These are phyloP conservation scores for Paraconiothyrium sp. DNA, from an alignment of 2,329 filamentous ascomycete species.

Conservation along the genomic window DNA sequence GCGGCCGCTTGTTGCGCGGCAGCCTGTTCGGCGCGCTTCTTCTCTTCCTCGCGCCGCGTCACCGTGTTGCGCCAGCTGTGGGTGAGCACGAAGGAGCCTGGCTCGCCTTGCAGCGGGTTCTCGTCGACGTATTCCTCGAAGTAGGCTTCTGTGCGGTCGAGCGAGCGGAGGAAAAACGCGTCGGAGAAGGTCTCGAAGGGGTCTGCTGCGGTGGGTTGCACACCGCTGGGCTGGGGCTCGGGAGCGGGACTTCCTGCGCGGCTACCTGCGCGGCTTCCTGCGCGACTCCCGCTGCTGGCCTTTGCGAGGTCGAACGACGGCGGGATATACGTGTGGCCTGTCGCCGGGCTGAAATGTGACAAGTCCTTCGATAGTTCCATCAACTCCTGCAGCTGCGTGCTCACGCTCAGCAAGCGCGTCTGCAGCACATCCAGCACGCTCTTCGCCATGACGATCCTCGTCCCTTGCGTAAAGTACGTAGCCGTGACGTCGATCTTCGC, in stretches of 20 bases:
- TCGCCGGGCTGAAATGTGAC: slow-evolving; percentile 66
- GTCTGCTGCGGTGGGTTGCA: slow-evolving; percentile 28
- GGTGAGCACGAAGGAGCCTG: slow-evolving; percentile 67
- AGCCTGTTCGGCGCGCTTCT: slow-evolving; percentile 24
- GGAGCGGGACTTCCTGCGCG: slow-evolving; percentile 34
- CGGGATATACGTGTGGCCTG: slow-evolving; percentile 68
- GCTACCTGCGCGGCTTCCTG: slow-evolving; percentile 45
- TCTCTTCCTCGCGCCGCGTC: slow-evolving; percentile 50
- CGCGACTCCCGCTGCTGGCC: slow-evolving; percentile 26
- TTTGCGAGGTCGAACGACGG: slow-evolving; percentile 54
- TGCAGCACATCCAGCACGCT: slow-evolving; percentile 67
- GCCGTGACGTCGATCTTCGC: slow-evolving; percentile 62
- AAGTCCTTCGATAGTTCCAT: slow-evolving; percentile 63
- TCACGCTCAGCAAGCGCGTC: slow-evolving; percentile 63
- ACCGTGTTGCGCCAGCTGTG: slow-evolving; percentile 39
- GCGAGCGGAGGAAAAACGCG: slow-evolving; percentile 55
- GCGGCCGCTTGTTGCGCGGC: slow-evolving; percentile 23
- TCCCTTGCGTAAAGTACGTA: slow-evolving; percentile 69
- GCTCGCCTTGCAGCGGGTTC: slow-evolving; percentile 69
- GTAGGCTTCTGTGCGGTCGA: slow-evolving; percentile 62
- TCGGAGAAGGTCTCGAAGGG: slow-evolving; percentile 34
- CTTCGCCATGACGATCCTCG: slow-evolving; percentile 69
- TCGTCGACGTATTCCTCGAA: slow-evolving; percentile 72
- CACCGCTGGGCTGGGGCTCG: slow-evolving; percentile 23
- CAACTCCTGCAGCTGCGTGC: slow-evolving; percentile 65